A percentile compares a stretch with the other conserved stretches of the same genome.
phyloP scores from a whole-genome alignment of 2,329 filamentous ascomycete species.

The Colletotrichum chlorophyti region DNA sequence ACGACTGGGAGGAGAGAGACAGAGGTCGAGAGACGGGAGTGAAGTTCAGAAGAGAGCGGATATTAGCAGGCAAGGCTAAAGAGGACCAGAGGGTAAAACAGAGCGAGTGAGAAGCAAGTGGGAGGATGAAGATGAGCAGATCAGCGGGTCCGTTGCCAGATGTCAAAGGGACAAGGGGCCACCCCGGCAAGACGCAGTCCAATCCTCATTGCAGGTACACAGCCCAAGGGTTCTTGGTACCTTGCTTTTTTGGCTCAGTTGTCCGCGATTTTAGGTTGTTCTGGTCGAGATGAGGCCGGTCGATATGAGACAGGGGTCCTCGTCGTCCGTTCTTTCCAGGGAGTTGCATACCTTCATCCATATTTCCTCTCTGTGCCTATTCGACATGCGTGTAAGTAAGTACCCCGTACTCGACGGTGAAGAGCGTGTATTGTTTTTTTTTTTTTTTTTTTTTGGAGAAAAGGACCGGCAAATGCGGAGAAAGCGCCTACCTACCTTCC shows the following conservation, averaged over 20 bases:
- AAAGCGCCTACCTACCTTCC: too few relatives aligned
- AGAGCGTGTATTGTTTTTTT: too few relatives aligned
- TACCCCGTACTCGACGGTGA: too few relatives aligned
- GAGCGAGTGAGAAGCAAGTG: constrained; percentile 17
- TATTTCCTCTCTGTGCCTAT: neutral
- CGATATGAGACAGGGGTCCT: constrained; percentile 19
- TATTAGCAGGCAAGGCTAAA: constrained; percentile 21
- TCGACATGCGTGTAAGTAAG: neutral
- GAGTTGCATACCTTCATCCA: constrained; percentile 10
- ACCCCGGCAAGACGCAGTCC: constrained; percentile 5
- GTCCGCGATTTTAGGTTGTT: constrained; percentile 30
- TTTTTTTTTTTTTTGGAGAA: constrained; percentile 14
- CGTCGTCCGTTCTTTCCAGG: constrained; percentile 17
- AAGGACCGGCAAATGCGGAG: constrained; percentile 13
- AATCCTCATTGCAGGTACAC: constrained; percentile 23
- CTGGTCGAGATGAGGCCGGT: constrained; percentile 23
- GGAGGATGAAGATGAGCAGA: constrained; percentile 28
- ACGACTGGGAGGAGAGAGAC: too few relatives aligned
- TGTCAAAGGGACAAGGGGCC: constrained; percentile 20
- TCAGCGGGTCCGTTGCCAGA: constrained; percentile 28
- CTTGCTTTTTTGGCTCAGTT: constrained; percentile 20
- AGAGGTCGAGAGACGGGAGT: constrained; percentile 12
- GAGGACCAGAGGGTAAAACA: constrained; percentile 1
- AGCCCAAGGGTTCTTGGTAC: constrained; percentile 20
- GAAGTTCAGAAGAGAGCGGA: too few relatives aligned